Percentiles rank a stretch among this genome's conserved stretches.
These are phyloP conservation scores for Prillingera fragicola DNA, from an alignment of 1,284 basidiomycete genomes.

Conservation along the genomic window DNA sequence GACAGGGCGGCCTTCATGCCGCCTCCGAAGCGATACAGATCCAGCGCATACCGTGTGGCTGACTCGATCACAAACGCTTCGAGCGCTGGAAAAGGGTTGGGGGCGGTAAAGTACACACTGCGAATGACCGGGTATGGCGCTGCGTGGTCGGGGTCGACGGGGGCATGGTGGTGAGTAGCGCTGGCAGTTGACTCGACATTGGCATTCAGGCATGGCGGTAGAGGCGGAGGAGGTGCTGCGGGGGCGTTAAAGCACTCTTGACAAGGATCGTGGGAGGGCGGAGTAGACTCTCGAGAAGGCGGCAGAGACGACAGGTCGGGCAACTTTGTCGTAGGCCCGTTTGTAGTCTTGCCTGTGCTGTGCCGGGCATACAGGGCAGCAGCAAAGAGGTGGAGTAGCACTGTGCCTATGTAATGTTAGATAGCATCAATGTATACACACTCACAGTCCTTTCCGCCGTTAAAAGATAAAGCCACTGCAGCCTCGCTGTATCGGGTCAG, in stretches of 20 bases:
- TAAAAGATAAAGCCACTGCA: slow-evolving; percentile 81
- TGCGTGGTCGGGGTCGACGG: slow-evolving; percentile 15
- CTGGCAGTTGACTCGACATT: background rate
- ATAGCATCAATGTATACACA: slow-evolving; percentile 11
- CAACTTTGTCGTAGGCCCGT: no score
- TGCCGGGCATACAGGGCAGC: slow-evolving; percentile 55
- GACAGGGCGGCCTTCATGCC: slow-evolving; percentile 78
- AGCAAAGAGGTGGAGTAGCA: slow-evolving; percentile 82
- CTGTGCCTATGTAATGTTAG: slow-evolving; percentile 64
- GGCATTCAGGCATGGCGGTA: slow-evolving; percentile 7
- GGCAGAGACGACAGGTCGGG: background rate
- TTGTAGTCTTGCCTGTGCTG: no score
- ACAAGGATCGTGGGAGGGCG: background rate
- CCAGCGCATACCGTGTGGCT: slow-evolving; percentile 65
- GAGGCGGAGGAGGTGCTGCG: slow-evolving; percentile 12
- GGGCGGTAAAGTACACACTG: slow-evolving; percentile 82
- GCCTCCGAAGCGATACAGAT: slow-evolving; percentile 68
- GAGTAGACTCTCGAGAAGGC: slow-evolving; percentile 2
- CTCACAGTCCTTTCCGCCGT: slow-evolving; percentile 96
- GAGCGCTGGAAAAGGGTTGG: slow-evolving; percentile 77
- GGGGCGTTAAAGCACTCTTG: slow-evolving; percentile 4
- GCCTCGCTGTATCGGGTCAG: slow-evolving; percentile 52
- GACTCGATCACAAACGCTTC: slow-evolving; percentile 75
- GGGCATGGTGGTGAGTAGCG: slow-evolving; percentile 8
- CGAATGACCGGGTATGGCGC: slow-evolving; percentile 55